A percentile compares a stretch with the other conserved stretches of the same genome.
Conservation (phyloP, 176 grass and related monocot genomes). For the Panicum miliaceum region DNA sequence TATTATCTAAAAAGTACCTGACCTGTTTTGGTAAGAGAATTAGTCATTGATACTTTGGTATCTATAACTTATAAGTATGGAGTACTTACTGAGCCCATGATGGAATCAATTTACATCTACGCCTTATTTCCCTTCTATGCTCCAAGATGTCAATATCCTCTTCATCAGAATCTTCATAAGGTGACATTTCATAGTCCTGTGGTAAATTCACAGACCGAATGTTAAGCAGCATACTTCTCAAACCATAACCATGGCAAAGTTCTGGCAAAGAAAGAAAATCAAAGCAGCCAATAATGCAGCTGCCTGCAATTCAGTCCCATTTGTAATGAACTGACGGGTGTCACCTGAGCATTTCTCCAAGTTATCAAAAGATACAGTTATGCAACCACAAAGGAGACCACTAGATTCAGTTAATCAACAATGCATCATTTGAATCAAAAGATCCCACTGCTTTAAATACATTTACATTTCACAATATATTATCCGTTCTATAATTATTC, state of each 20-base stretch:
- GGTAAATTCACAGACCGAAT: conserved; percentile 19
- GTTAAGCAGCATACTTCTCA: conserved; percentile 11
- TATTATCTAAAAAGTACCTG: not conserved
- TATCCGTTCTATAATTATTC: not conserved
- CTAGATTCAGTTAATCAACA: not conserved
- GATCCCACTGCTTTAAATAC: not conserved
- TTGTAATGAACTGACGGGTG: conserved; percentile 10
- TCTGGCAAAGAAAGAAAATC: conserved; percentile 15
- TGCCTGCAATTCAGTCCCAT: conserved; percentile 13
- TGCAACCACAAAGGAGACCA: not conserved
- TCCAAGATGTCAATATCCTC: conserved; percentile 48
- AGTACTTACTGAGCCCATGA: conserved; percentile 62
- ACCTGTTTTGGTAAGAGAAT: not conserved
- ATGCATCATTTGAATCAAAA: not conserved
- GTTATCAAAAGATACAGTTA: not conserved
- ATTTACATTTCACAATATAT: not conserved
- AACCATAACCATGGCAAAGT: conserved; percentile 8
- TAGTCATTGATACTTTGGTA: not conserved
- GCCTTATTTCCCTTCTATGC: conserved; percentile 50
- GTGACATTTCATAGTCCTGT: conserved; percentile 76
- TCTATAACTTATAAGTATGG: not conserved
- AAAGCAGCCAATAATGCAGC: conserved; percentile 7
- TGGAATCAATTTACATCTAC: conserved; percentile 57
- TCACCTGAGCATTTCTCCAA: not conserved
- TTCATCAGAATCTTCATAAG: conserved; percentile 73